A percentile compares a stretch with the other conserved stretches of the same genome.
phyloP scores from a whole-genome alignment of 345 rosid species.

The Brassica carinata region DNA sequence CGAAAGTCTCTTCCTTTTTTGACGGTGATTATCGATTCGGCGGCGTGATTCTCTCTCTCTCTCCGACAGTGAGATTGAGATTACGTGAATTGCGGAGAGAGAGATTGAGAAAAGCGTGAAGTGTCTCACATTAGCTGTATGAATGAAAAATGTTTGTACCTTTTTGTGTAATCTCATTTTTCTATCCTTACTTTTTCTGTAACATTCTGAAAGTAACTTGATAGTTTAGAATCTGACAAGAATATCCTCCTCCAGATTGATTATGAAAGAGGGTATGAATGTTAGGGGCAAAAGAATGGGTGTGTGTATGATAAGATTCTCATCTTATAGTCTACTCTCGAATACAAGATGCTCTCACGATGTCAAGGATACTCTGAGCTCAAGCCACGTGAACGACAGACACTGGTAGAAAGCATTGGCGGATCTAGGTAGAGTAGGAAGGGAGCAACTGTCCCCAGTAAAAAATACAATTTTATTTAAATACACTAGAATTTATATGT shows the following conservation, averaged over 20 bases:
- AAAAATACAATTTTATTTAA: too few relatives aligned
- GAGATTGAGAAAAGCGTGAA: background rate
- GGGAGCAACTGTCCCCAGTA: too few relatives aligned
- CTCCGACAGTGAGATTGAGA: slow-evolving; percentile 12
- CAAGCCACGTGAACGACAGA: background rate
- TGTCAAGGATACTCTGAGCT: background rate
- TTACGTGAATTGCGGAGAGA: slow-evolving; percentile 34
- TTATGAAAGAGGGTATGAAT: background rate
- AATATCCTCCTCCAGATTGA: slow-evolving; percentile 11
- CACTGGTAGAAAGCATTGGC: slow-evolving; percentile 3
- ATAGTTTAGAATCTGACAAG: slow-evolving; percentile 14
- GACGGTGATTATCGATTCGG: background rate
- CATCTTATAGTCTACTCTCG: background rate
- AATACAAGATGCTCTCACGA: background rate
- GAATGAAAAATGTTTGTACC: background rate
- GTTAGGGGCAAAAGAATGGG: background rate
- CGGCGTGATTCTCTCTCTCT: slow-evolving; percentile 10
- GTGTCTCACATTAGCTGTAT: slow-evolving; percentile 30
- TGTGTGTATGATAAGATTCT: background rate
- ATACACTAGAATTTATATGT: too few relatives aligned
- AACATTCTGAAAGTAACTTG: slow-evolving; percentile 20
- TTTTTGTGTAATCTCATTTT: background rate
- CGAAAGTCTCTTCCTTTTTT: slow-evolving; percentile 9
- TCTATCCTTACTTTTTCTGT: background rate
- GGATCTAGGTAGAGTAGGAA: too few relatives aligned